These are phyloP conservation scores for Thelonectria blattea DNA, from an alignment of 2,329 filamentous ascomycete genomes.

Conservation along the genomic window DNA sequence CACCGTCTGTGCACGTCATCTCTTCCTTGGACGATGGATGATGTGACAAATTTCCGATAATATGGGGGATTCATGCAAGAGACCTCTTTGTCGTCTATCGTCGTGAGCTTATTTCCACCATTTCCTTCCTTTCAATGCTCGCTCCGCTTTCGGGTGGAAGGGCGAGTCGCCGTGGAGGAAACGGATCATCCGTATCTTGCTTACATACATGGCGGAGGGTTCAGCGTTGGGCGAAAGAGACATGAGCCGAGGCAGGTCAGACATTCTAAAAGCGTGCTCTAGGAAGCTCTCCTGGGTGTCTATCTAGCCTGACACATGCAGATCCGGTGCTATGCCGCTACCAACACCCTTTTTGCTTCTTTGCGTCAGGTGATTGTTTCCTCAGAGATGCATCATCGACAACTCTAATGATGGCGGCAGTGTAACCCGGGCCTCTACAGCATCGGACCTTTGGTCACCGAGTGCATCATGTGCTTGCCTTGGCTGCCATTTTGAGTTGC, in stretches of 20 bases:
- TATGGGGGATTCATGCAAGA: constrained; percentile 17
- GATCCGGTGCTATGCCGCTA: no score
- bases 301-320: neutral
- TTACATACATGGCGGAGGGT: neutral
- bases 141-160: neutral
- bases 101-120: neutral
- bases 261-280: neutral
- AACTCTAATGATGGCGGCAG: neutral
- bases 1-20: constrained; percentile 8
- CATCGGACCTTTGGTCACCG: neutral
- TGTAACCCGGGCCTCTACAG: neutral
- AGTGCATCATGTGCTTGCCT: neutral
- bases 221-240: neutral
- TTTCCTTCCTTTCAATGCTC: neutral
- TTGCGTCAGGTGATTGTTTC: no score
- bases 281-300: neutral
- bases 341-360: no score
- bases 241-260: neutral
- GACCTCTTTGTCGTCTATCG: neutral
- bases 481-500: neutral
- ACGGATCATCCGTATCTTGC: neutral
- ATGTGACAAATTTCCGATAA: constrained; percentile 12
- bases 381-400: neutral
- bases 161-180: neutral
- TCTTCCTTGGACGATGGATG: neutral